A percentile compares a stretch with the other conserved stretches of the same genome.
phyloP scores from a whole-genome alignment of 2,329 filamentous ascomycete genomes.

The Juglanconis juglandina region DNA sequence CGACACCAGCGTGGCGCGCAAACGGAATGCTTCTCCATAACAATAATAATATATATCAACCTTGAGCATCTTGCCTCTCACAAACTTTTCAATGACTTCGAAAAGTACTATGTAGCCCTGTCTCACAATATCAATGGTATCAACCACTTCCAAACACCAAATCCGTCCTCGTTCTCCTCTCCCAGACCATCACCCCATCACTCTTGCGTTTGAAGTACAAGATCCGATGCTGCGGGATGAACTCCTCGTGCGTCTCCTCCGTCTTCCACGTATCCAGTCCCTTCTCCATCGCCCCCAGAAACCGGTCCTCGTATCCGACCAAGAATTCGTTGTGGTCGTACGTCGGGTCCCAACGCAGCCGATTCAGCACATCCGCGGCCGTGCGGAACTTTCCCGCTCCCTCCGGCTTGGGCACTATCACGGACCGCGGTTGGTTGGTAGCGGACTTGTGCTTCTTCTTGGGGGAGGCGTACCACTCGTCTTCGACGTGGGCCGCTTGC shows the following conservation, averaged over 20 bases:
- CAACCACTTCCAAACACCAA: slow-evolving; percentile 54
- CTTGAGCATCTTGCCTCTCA: too few species aligned
- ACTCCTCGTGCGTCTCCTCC: slow-evolving; percentile 63
- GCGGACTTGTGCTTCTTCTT: slow-evolving; percentile 18
- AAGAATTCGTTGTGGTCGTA: slow-evolving; percentile 48
- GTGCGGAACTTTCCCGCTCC: slow-evolving; percentile 50
- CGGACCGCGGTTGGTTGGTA: slow-evolving; percentile 17
- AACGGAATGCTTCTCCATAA: too few species aligned
- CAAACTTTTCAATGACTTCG: too few species aligned
- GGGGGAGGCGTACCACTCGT: slow-evolving; percentile 9
- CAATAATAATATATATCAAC: too few species aligned
- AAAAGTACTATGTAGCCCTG: not conserved
- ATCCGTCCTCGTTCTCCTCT: slow-evolving; percentile 50
- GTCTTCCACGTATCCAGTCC: slow-evolving; percentile 54
- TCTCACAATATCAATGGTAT: slow-evolving; percentile 19
- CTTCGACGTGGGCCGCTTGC: not conserved
- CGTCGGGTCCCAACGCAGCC: slow-evolving; percentile 56
- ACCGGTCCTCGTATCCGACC: slow-evolving; percentile 61
- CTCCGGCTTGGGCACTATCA: slow-evolving; percentile 23
- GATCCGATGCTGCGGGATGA: slow-evolving; percentile 63
- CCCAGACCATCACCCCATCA: slow-evolving; percentile 54
- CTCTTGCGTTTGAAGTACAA: slow-evolving; percentile 56
- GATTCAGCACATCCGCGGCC: slow-evolving; percentile 55
- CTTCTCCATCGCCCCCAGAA: slow-evolving; percentile 52
- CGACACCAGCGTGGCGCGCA: too few species aligned